Evolutionary conservation across 208 protist species (phyloP).

Genomic region (Trypanosoma boissoni): DNA sequence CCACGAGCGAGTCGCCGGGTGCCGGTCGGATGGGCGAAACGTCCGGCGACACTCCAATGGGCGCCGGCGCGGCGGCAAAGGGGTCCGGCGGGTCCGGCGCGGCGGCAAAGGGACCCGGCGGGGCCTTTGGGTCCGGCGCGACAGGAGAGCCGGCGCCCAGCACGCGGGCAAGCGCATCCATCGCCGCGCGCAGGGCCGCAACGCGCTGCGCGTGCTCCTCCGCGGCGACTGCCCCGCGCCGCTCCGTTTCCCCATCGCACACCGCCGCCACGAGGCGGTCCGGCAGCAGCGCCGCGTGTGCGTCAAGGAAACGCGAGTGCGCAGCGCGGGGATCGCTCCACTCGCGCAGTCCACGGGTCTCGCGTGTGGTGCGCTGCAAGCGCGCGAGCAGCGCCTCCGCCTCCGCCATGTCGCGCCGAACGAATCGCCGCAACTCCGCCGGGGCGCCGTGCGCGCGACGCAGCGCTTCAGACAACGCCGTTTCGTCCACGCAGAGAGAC

Average conservation of each 20-base stretch:
- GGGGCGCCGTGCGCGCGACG: conserved; percentile 34
- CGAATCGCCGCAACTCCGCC: conserved; percentile 46
- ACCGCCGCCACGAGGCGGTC: conserved; percentile 52
- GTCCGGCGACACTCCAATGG: too few species aligned
- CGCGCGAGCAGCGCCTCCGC: conserved; percentile 53
- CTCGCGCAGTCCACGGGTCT: conserved; percentile 36
- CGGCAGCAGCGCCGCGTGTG: conserved; percentile 42
- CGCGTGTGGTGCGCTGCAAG: conserved; percentile 35
- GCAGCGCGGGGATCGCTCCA: conserved; percentile 32
- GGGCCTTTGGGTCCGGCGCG: too few species aligned
- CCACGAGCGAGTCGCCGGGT: too few species aligned
- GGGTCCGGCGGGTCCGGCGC: too few species aligned
- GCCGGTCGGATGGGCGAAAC: too few species aligned
- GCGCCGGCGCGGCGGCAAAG: too few species aligned
- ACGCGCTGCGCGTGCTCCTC: background rate
- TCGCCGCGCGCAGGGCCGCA: too few species aligned
- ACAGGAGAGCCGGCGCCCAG: too few species aligned
- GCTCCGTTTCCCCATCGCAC: conserved; percentile 31
- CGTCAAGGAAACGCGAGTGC: conserved; percentile 58
- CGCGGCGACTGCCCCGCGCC: conserved; percentile 36
- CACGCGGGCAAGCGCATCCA: too few species aligned
- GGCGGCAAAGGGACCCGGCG: too few species aligned
- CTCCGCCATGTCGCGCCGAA: conserved; percentile 65
- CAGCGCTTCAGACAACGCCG: conserved; percentile 50
- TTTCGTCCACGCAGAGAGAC: conserved; percentile 45